Base-by-base conservation (phyloP, 306 rosid genomes). In the Senna tora region DNA sequence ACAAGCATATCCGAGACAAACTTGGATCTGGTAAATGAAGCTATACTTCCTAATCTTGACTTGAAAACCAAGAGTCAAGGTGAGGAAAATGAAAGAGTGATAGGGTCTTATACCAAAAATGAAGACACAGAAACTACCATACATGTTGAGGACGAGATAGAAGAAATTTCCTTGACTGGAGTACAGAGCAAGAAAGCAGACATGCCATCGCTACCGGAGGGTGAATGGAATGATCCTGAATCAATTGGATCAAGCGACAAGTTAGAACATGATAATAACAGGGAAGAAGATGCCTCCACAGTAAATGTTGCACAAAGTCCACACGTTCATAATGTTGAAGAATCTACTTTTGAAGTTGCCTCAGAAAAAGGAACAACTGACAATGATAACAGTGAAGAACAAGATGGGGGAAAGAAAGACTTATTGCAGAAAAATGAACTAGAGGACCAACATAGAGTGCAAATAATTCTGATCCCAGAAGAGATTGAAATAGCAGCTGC, bases 401-500 rank as follows among this genome's bases (percentile, higher is more conserved):
- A 61, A 0, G 63, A 36, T 13, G 70, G 28, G 7, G 71, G 54
- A 61, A 60, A 66, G 41, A 22, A 17, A 41, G 57, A 34, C 68
- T 80, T 47, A 43, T 63, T 54, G 52, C 63, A 38, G 56, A 25
- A 66, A 77, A 66, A 62, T 69, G 74, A 77, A 43, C 64, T 49
- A 30, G 73, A 71, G 32, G 42, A 67, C 3, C 36, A 54, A 55
- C 62, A 22, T 12, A 56, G 25, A 54, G 60, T 21, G 14, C 45
- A 56, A 52, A 19, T 34, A 9, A 69, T 62, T 38, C 56, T 41
- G 20, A 57, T n/a, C 39, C 20, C 74, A 6, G 77, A 76, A 75
- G 57, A 53, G 47, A 39, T 7, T 20, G 69, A 79, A 36, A 54
- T 54, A 46, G 65, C 19, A 41, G 53, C 74, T 62, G 11, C 49